Percentiles rank a stretch among this genome's conserved stretches.
phyloP scores from a whole-genome alignment of 169 alveolate genomes.

The Babesia gibsoni region DNA sequence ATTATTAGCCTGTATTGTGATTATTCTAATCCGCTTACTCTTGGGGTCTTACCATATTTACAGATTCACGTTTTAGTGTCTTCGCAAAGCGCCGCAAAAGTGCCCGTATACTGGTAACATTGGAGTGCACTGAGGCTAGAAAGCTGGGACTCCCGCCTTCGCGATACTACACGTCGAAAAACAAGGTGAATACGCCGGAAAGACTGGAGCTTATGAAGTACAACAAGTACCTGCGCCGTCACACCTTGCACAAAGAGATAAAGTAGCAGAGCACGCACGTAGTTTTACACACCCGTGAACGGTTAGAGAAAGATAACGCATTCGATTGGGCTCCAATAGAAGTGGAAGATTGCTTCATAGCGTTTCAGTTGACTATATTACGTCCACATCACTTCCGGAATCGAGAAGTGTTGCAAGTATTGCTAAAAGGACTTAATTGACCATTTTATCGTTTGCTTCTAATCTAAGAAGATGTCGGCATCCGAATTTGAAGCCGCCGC shows the following conservation, averaged over 20 bases:
- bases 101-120: conserved; percentile 66
- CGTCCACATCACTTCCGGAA: not conserved
- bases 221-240: conserved; percentile 73
- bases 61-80: not conserved
- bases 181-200: conserved; percentile 76
- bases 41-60: not conserved
- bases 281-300: not conserved
- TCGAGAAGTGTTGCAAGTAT: too few species aligned
- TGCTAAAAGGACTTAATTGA: too few species aligned
- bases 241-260: conserved; percentile 76
- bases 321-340: too few species aligned
- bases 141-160: conserved; percentile 74
- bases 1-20: not conserved
- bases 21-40: not conserved
- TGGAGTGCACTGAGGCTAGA: conserved; percentile 77
- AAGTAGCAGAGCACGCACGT: conserved; percentile 38
- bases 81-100: conserved; percentile 48
- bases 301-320: too few species aligned
- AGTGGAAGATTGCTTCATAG: too few species aligned
- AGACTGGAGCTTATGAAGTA: conserved; percentile 74
- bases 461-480: conserved; percentile 12
- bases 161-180: conserved; percentile 72
- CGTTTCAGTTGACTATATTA: not conserved
- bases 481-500: conserved; percentile 48
- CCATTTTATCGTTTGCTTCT: too few species aligned